Evolutionary conservation across 495 filamentous ascomycete genomes (phyloP).

Genomic region (Collariella sp.): DNA sequence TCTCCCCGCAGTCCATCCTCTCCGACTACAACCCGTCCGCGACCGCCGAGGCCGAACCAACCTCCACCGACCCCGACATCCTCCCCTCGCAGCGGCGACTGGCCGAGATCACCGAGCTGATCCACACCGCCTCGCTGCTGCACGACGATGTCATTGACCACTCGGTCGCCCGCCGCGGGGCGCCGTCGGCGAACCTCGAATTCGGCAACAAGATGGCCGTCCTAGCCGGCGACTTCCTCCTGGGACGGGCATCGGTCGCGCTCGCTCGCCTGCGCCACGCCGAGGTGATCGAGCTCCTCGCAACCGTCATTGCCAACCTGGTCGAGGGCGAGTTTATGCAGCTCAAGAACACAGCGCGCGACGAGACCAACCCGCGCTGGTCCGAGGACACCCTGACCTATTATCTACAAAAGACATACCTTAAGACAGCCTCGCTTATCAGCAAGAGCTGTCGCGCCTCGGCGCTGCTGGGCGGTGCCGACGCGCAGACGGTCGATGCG

Average conservation of each 20-base stretch:
- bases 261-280: slow-evolving; percentile 82
- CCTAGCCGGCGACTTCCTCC: slow-evolving; percentile 86
- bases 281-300: slow-evolving; percentile 88
- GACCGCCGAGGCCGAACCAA: slow-evolving; percentile 40
- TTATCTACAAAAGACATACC: slow-evolving; percentile 97
- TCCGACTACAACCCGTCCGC: slow-evolving; percentile 73
- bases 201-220: slow-evolving; percentile 99
- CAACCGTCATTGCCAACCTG: slow-evolving; percentile 92
- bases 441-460: slow-evolving; percentile 90
- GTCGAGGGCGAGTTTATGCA: slow-evolving; percentile 99
- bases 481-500: slow-evolving; percentile 74
- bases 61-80: slow-evolving; percentile 58
- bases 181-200: slow-evolving; percentile 79
- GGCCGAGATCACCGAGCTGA: slow-evolving; percentile 93
- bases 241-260: slow-evolving; percentile 88
- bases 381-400: slow-evolving; percentile 82
- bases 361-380: slow-evolving; percentile 73
- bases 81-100: slow-evolving; percentile 86
- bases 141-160: slow-evolving; percentile 98
- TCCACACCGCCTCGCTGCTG: slow-evolving; percentile 90
- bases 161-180: slow-evolving; percentile 69
- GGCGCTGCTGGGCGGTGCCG: slow-evolving; percentile 71
- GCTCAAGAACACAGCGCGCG: slow-evolving; percentile 85
- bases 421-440: slow-evolving; percentile 92
- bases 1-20: slow-evolving; percentile 67